A percentile compares a stretch with the other conserved stretches of the same genome.
phyloP scores from a whole-genome alignment of 2,329 filamentous ascomycete species.

The Westerdykella ornata region DNA sequence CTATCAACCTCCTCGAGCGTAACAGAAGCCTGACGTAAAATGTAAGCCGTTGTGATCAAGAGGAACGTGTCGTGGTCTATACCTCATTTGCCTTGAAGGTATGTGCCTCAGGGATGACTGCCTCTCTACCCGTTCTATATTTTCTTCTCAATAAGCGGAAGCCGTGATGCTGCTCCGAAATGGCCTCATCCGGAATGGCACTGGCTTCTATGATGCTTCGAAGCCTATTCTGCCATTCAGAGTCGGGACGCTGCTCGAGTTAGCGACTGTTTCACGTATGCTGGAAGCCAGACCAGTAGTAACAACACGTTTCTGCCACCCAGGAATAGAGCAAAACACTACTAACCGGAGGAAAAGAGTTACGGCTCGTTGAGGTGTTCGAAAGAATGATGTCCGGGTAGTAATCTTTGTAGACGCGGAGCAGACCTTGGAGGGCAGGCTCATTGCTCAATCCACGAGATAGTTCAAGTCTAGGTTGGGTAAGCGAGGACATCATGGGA shows the following conservation, averaged over 20 bases:
- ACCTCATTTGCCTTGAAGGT: slow-evolving; percentile 65
- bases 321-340: slow-evolving; percentile 14
- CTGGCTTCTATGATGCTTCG: slow-evolving; percentile 59
- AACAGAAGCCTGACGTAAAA: slow-evolving; percentile 30
- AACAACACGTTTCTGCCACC: neutral
- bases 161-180: slow-evolving; percentile 41
- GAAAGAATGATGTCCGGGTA: slow-evolving; percentile 83
- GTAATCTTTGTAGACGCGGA: slow-evolving; percentile 83
- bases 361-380: slow-evolving; percentile 47
- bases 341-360: slow-evolving; percentile 36
- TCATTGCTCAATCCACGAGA: slow-evolving; percentile 54
- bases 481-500: neutral
- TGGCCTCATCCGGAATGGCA: slow-evolving; percentile 37
- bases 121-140: slow-evolving; percentile 45
- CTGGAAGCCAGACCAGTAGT: neutral
- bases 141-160: slow-evolving; percentile 58
- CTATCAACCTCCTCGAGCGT: slow-evolving; percentile 70
- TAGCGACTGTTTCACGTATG: slow-evolving; percentile 12
- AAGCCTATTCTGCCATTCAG: slow-evolving; percentile 64
- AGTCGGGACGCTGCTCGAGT: slow-evolving; percentile 56
- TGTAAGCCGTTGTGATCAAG: neutral
- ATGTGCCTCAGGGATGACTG: slow-evolving; percentile 58
- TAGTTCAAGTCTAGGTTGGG: slow-evolving; percentile 40
- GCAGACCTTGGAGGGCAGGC: slow-evolving; percentile 63
- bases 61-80: slow-evolving; percentile 17